phyloP scores from a whole-genome alignment of 164 flowering plant species.

The Amborella trichopoda region DNA sequence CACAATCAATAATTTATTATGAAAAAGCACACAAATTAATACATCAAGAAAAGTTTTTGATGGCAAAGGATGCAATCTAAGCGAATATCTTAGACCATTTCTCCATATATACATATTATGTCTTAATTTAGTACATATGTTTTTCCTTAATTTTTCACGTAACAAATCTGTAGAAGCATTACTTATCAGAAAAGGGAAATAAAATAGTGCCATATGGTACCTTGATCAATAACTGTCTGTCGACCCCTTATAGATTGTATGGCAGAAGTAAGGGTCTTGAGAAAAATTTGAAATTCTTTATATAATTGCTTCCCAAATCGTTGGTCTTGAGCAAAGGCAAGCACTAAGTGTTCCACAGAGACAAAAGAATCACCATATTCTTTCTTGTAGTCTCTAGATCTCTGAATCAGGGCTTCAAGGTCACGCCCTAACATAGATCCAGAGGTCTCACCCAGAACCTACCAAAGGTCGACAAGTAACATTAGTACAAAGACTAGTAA shows the following conservation, averaged over 20 bases:
- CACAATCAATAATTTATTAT: no score
- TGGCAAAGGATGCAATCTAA: no score
- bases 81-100: no score
- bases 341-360: constrained; percentile 92
- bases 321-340: constrained; percentile 61
- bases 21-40: no score
- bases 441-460: constrained; percentile 83
- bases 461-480: no score
- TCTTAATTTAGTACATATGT: no score
- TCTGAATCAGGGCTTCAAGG: constrained; percentile 71
- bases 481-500: no score
- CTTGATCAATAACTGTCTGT: constrained; percentile 90
- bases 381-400: constrained; percentile 77
- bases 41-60: no score
- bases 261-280: constrained; percentile 44
- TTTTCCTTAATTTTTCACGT: no score
- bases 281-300: constrained; percentile 66
- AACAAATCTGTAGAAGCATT: no score
- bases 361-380: constrained; percentile 85
- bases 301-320: constrained; percentile 89
- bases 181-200: background rate
- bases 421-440: constrained; percentile 96
- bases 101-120: no score
- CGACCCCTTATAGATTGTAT: constrained; percentile 77
- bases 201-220: constrained; percentile 24